Base-by-base conservation (phyloP, 345 rosid species). In the Bruguiera gymnorhiza region DNA sequence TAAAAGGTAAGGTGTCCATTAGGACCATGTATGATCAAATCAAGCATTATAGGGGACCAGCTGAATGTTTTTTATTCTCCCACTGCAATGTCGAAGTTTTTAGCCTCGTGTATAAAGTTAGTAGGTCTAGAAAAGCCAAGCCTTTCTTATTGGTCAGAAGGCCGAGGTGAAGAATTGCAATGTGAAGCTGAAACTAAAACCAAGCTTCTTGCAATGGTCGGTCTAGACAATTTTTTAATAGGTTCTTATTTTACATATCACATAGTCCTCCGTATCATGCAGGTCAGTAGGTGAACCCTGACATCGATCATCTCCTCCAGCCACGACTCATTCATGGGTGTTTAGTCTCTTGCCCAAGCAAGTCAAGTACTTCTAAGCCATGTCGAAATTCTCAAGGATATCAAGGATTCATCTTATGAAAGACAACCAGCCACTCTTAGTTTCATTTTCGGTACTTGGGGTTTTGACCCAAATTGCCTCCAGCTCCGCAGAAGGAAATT, bases 81-180 rank as follows among this genome's bases (percentile, higher is more conserved):
- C 58, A 6, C 43, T 21, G 11, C 6, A 60, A 3, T n/a, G 34
- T 56, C 26, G 0, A 24, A 23, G 27, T 13, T 57, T 57, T n/a
- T 27, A 30, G 27, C 5, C 21, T 34, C 24, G 26, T 15, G 24
- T 69, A 37, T 6, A 43, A 7, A 23, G 72, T 68, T 56, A 50
- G 31, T 24, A 31, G 39, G 70, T 36, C 75, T 65, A 72, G 70
- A 58, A 52, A 72, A 65, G 51, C 31, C 50, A 56, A 57, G 32
- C 29, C 19, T 21, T 11, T 15, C 16, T 11, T 34, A 34, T 34
- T 34, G 37, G 30, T 21, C 15, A 70, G 61, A 50, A 26, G 53
- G 53, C 10, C 3, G 37, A 24, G 8, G 27, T 20, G 26, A 29
- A 30, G 29, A 8, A 9, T 46, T 16, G 29, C 58, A 30, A 60